phyloP scores from a whole-genome alignment of 2,329 filamentous ascomycete genomes.

The Beauveria caledonica region DNA sequence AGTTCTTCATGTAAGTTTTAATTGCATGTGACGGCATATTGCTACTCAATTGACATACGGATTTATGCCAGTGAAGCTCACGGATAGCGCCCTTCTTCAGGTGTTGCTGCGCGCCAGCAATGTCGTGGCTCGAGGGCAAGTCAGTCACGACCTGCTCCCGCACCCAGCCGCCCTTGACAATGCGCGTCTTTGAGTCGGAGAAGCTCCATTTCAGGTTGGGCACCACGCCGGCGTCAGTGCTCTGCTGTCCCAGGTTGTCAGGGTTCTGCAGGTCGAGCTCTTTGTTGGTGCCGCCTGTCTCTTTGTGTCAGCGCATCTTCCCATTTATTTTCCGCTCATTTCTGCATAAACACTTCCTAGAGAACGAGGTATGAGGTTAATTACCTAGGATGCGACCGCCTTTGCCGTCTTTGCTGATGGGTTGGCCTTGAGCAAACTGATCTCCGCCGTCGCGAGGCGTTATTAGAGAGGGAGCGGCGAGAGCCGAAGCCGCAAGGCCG shows the following conservation, averaged over 20 bases:
- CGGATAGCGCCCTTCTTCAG: slow-evolving; percentile 57
- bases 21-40: neutral
- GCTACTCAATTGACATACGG: slow-evolving; percentile 36
- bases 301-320: neutral
- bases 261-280: slow-evolving; percentile 55
- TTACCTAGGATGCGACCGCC: slow-evolving; percentile 51
- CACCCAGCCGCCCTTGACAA: slow-evolving; percentile 58
- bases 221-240: slow-evolving; percentile 55
- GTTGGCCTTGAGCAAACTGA: slow-evolving; percentile 43
- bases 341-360: neutral
- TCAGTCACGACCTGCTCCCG: slow-evolving; percentile 60
- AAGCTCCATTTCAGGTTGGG: slow-evolving; percentile 64
- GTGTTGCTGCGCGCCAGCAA: slow-evolving; percentile 61
- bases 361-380: neutral
- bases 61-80: slow-evolving; percentile 59
- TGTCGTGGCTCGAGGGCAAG: slow-evolving; percentile 56
- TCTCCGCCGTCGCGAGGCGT: slow-evolving; percentile 18
- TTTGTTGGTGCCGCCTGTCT: slow-evolving; percentile 54
- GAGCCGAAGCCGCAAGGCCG: slow-evolving; percentile 1
- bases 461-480: slow-evolving; percentile 16
- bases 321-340: neutral
- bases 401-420: slow-evolving; percentile 48
- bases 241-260: slow-evolving; percentile 51
- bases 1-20: neutral
- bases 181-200: slow-evolving; percentile 55